Evolutionary conservation across 176 grass and related monocot species (phyloP), one percentile per base, ranked within the genome.

Genomic region (Cenchrus purpureus): DNA sequence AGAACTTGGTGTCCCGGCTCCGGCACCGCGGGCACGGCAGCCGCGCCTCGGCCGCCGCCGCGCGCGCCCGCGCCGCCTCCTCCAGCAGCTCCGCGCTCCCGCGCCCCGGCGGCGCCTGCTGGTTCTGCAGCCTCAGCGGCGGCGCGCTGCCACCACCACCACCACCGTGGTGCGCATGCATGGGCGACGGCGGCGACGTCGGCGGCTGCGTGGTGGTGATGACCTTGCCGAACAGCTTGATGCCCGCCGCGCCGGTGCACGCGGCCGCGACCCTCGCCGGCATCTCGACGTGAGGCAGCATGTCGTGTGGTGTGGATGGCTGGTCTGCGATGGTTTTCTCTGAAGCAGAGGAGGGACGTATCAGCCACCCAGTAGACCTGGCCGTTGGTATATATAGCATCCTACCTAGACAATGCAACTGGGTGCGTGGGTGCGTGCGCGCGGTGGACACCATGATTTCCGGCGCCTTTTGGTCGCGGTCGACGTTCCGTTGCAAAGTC

Each of bases 1-100:
- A 89, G 86, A 89, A 91, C 91, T 91, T 87, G 80, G 86, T 91
- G 85, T 88, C 82, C 29, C 89, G 65, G 91, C 87, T 86, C 12
- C 83, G 81, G 86, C 93, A 87, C 9, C 90, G 83, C 42, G 90
- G 86, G 80, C 88, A 95, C 70, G 60, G 85, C 85, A 91, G 85
- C 60, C 73, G 73, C 79, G 34, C 50, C 79, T 68, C 79, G 0
- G 79, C 50, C 65, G 65, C 79, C 31, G 79, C 79, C 19, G 79
- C 79, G 65, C 79, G 64, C 49, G 79, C 79, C 31, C 79, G 79
- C 32, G 79, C 79, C 1, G 51, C 79, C 79, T 81, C 79, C 79
- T 81, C 79, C 49, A 81, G 48, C 64, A 81, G 12, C 7, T 68
- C 78, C 4, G 20, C 48, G 62, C 48, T n/a, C 62, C 62, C 34